Conservation (phyloP, 2,329 filamentous ascomycete genomes). For the Cytospora piceicola region DNA sequence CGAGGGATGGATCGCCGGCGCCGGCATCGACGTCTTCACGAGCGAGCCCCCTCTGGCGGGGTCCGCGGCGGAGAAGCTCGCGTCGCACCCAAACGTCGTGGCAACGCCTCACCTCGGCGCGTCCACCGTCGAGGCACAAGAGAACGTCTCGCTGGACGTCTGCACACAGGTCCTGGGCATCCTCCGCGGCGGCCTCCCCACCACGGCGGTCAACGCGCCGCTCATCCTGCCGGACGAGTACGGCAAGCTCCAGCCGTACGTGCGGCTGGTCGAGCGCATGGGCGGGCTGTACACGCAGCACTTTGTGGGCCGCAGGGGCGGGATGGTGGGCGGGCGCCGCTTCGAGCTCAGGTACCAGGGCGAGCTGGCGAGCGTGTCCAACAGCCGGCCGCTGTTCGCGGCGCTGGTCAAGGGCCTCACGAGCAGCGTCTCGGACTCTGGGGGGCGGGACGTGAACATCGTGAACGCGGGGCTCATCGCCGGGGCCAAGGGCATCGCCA, state of each 20-base stretch:
- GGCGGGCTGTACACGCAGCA: constrained; percentile 80
- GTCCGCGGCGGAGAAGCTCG: constrained; percentile 64
- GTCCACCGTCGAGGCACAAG: constrained; percentile 80
- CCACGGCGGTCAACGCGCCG: constrained; percentile 78
- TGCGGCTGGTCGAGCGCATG: constrained; percentile 77
- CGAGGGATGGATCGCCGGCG: constrained; percentile 72
- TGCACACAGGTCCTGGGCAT: constrained; percentile 80
- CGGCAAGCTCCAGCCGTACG: constrained; percentile 75
- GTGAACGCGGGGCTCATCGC: constrained; percentile 79
- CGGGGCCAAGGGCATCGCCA: constrained; percentile 75
- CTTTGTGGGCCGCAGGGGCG: constrained; percentile 52
- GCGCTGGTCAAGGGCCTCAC: constrained; percentile 78
- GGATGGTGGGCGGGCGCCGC: constrained; percentile 61
- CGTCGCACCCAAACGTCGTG: constrained; percentile 72
- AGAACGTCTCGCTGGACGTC: constrained; percentile 82
- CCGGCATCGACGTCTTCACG: constrained; percentile 80
- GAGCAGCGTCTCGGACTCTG: constrained; percentile 67
- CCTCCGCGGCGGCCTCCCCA: constrained; percentile 72
- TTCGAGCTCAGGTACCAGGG: constrained; percentile 82
- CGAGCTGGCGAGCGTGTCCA: constrained; percentile 70
- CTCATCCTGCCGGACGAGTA: constrained; percentile 83
- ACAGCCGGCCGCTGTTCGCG: constrained; percentile 78
- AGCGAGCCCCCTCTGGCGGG: constrained; percentile 65
- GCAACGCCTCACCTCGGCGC: constrained; percentile 81
- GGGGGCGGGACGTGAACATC: constrained; percentile 75